A percentile compares a stretch with the other conserved stretches of the same genome.
Conservation (phyloP, 345 rosid genomes). For the Lepidium didymum region DNA sequence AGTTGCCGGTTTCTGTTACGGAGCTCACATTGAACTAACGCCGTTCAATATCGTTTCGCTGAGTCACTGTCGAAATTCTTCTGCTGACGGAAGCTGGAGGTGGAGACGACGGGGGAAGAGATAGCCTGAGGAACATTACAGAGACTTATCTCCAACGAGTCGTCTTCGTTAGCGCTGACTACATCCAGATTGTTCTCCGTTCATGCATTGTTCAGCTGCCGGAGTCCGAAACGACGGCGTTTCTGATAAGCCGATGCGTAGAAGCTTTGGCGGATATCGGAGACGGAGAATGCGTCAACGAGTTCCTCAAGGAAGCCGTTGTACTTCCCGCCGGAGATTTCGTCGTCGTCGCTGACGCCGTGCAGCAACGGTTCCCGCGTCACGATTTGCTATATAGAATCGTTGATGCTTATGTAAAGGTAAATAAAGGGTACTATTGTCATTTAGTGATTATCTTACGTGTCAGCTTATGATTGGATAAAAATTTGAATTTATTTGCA, state of each 20-base stretch:
- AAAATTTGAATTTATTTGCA: not conserved
- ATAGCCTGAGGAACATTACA: constrained; percentile 43
- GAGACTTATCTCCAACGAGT: constrained; percentile 59
- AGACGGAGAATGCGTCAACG: constrained; percentile 31
- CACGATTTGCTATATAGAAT: constrained; percentile 68
- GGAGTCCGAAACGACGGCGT: constrained; percentile 66
- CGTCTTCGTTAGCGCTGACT: constrained; percentile 35
- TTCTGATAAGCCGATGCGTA: constrained; percentile 47
- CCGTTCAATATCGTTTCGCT: constrained; percentile 67
- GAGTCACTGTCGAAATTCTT: constrained; percentile 60
- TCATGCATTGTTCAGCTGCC: constrained; percentile 58
- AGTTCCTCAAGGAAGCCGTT: constrained; percentile 42
- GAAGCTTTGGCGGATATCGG: constrained; percentile 38
- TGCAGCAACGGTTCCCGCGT: constrained; percentile 39
- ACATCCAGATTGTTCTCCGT: constrained; percentile 44
- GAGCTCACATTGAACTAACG: constrained; percentile 44
- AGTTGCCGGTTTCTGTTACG: constrained; percentile 57
- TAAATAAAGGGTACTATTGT: constrained; percentile 13
- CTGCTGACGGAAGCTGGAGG: constrained; percentile 43
- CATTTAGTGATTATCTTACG: not conserved
- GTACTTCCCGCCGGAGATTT: constrained; percentile 42
- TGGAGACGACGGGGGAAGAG: constrained; percentile 29
- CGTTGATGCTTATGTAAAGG: constrained; percentile 72
- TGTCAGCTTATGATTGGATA: not conserved
- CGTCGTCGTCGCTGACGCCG: constrained; percentile 41